Evolutionary conservation across 768 basidiomycete species (phyloP).

Genomic region (Agaricus sinodeliciosus): DNA sequence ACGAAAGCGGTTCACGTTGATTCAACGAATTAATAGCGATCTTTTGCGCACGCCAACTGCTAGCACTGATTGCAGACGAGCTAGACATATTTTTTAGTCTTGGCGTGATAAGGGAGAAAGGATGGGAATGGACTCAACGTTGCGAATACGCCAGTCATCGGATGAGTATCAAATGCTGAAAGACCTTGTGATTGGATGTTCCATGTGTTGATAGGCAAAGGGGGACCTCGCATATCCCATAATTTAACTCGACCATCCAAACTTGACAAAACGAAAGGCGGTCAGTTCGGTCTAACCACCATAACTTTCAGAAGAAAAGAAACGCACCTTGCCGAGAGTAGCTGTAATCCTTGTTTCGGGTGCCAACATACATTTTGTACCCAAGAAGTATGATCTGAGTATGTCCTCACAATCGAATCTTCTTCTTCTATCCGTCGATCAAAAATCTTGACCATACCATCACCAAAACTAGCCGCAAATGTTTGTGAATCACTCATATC

Average conservation of each 20-base stretch:
- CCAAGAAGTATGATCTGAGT: slow-evolving; percentile 76
- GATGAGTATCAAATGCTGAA: slow-evolving; percentile 82
- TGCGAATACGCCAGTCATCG: slow-evolving; percentile 77
- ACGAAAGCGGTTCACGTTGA: slow-evolving; percentile 25
- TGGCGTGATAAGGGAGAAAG: neutral
- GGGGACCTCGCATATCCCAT: slow-evolving; percentile 77
- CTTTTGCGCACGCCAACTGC: slow-evolving; percentile 53
- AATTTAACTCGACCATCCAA: slow-evolving; percentile 85
- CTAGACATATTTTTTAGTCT: slow-evolving; percentile 18
- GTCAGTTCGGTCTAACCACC: neutral
- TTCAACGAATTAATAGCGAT: slow-evolving; percentile 46
- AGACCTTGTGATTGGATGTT: slow-evolving; percentile 66
- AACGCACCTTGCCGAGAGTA: slow-evolving; percentile 80
- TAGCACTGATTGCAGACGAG: slow-evolving; percentile 41
- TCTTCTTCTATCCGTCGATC: slow-evolving; percentile 85
- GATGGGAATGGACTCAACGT: slow-evolving; percentile 46
- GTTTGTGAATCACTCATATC: slow-evolving; percentile 71
- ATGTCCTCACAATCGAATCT: slow-evolving; percentile 75
- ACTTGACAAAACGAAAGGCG: slow-evolving; percentile 31
- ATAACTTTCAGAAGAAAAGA: neutral
- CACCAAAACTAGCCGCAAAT: slow-evolving; percentile 88
- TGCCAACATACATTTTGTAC: slow-evolving; percentile 88
- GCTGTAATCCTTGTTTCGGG: slow-evolving; percentile 56
- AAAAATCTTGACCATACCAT: slow-evolving; percentile 85
- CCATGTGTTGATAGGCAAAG: slow-evolving; percentile 55